Base-by-base conservation (phyloP, 768 basidiomycete genomes). In the Boletus barrowsii region DNA sequence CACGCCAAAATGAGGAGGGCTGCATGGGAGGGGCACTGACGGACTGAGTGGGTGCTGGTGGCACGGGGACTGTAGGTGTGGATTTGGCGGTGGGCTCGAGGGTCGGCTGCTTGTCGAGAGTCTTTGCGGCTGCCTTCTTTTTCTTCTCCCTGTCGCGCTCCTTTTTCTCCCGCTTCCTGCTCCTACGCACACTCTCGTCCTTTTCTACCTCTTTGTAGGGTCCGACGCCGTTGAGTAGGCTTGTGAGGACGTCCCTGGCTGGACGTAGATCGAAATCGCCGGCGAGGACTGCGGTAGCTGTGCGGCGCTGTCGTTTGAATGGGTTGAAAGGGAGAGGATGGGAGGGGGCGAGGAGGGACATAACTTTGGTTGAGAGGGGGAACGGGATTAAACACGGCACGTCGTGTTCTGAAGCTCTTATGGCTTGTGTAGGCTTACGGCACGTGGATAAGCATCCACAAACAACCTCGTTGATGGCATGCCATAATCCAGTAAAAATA, bases 181-280 rank as follows among this genome's bases (percentile, higher is more conserved):
- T 78, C 68, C 79, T 76, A 60, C 79, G 77, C 41, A 73, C 62
- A 66, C 82, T 80, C 57, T 85, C 84, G 30, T 83, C 80, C 53
- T 75, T 79, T 72, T 87, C 86, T 26, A 83, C 79, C 15, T 72
- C 77, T 56, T 81, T 78, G 69, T 88, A 86, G 8, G 81, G 81
- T 0, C 78, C 79, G 30, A 90, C 85, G 47, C 88, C 88, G 63
- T 90, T 90, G 63, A 91, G 74, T 47, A 90, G 69, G 69, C 86
- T 88, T 14, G 90, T 91, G 59, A 92, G 77, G 58, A 87, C 87
- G 72, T 91, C 88, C 67, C 90, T 81, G 36, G 78, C 65, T 0
- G 86, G 83, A 18, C 78, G 78, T 6, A 77, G 68, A 73, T 91
- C 90, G 69, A 88, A 90, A 66, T 77, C 73, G 60, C 90, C 90